phyloP scores from a whole-genome alignment of 1,284 basidiomycete species.

The Papiliotrema fonsecae region DNA sequence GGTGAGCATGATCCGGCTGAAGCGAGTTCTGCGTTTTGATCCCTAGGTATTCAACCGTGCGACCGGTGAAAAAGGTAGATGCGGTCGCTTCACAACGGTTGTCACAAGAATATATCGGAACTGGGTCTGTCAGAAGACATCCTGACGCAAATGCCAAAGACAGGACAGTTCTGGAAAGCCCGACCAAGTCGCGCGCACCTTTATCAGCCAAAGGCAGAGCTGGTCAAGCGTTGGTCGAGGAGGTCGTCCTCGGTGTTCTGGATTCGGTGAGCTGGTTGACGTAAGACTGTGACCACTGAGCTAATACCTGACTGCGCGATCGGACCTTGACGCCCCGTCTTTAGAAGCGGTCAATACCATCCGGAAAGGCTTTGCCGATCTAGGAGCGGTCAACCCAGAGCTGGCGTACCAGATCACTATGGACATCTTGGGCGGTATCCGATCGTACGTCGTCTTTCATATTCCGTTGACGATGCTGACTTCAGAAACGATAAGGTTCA shows the following conservation, averaged over 20 bases:
- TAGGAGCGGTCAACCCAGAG: conserved; percentile 73
- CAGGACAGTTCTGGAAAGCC: conserved; percentile 9
- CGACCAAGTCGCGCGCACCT: conserved; percentile 9
- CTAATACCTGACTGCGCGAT: conserved; percentile 59
- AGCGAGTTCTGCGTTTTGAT: neutral
- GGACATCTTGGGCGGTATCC: conserved; percentile 83
- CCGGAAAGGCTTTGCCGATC: conserved; percentile 77
- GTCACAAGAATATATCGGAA: conserved; percentile 73
- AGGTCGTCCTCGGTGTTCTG: conserved; percentile 72
- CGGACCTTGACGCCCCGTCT: conserved; percentile 80
- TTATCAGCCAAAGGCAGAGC: conserved; percentile 53
- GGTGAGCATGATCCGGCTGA: conserved; percentile 43
- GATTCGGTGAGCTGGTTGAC: conserved; percentile 55
- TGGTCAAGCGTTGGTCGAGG: conserved; percentile 67
- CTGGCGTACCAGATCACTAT: conserved; percentile 80
- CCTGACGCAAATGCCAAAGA: conserved; percentile 11
- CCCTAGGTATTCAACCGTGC: conserved; percentile 69
- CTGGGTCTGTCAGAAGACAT: conserved; percentile 19
- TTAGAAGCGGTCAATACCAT: conserved; percentile 87
- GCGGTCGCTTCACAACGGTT: conserved; percentile 67
- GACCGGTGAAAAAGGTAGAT: conserved; percentile 88
- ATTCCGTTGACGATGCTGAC: neutral
- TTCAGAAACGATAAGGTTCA: conserved; percentile 33
- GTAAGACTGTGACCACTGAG: neutral
- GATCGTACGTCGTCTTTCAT: conserved; percentile 60